Percentiles rank a stretch among this genome's conserved stretches.
Conservation (phyloP, 768 basidiomycete genomes). For the Auricularia heimuer region DNA sequence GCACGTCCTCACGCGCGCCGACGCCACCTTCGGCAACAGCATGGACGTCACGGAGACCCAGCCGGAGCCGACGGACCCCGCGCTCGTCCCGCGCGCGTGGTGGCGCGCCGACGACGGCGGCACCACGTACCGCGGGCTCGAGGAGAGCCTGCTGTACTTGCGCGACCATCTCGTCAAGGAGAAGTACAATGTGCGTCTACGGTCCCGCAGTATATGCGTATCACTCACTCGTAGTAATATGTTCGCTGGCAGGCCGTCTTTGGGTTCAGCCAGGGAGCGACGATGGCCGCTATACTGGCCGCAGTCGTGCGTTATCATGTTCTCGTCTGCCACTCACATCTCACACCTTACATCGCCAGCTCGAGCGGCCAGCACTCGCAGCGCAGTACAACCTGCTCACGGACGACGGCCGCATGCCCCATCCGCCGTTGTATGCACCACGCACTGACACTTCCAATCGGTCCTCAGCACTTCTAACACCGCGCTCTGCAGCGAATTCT, state of each 20-base stretch:
- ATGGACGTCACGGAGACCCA: slow-evolving; percentile 15
- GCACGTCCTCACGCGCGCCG: too few relatives aligned
- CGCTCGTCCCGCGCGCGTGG: too few relatives aligned
- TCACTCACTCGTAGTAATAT: neutral
- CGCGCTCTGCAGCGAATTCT: slow-evolving; percentile 44
- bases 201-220: too few relatives aligned
- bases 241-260: slow-evolving; percentile 51
- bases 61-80: slow-evolving; percentile 17
- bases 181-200: slow-evolving; percentile 62
- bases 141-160: slow-evolving; percentile 44
- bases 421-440: slow-evolving; percentile 58
- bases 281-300: slow-evolving; percentile 58
- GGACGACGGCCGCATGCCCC: slow-evolving; percentile 51
- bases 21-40: neutral
- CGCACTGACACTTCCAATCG: slow-evolving; percentile 3
- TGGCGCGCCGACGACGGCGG: slow-evolving; percentile 53
- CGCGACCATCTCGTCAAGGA: slow-evolving; percentile 47
- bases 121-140: slow-evolving; percentile 44
- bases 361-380: slow-evolving; percentile 43
- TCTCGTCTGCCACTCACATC: neutral
- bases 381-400: slow-evolving; percentile 39
- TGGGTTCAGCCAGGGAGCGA: slow-evolving; percentile 79
- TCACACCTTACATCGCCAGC: slow-evolving; percentile 22
- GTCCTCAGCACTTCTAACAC: slow-evolving; percentile 1
- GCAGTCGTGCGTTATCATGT: slow-evolving; percentile 44